phyloP scores from a whole-genome alignment of 2,329 filamentous ascomycete species.

The Exserohilum turcica region DNA sequence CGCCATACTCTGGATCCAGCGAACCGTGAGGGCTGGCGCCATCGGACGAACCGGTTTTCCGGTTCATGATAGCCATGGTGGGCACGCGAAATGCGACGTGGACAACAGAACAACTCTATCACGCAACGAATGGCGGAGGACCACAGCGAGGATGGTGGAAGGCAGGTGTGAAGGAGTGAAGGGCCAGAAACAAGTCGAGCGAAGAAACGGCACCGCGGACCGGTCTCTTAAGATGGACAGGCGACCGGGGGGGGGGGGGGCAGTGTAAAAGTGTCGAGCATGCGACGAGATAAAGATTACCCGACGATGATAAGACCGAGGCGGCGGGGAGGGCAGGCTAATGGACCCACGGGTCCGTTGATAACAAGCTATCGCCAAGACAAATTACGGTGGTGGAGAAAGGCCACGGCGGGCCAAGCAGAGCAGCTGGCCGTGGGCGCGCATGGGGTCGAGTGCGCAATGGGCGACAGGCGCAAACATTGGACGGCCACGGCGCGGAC shows the following conservation, averaged over 20 bases:
- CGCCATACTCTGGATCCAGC: conserved; percentile 30
- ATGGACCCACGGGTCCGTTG: conserved; percentile 17
- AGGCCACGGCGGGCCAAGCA: conserved; percentile 33
- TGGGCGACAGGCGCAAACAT: conserved; percentile 11
- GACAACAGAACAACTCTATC: conserved; percentile 10
- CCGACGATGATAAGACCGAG: conserved; percentile 28
- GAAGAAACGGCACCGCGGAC: conserved; percentile 3
- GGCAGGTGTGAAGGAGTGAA: conserved; percentile 14
- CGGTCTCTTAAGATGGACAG: conserved; percentile 18
- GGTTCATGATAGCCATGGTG: conserved; percentile 38
- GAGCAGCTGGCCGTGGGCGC: conserved; percentile 15
- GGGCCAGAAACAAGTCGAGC: background rate
- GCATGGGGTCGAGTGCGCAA: conserved; percentile 16
- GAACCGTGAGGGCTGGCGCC: conserved; percentile 29
- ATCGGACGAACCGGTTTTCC: conserved; percentile 36
- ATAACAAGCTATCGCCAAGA: conserved; percentile 23
- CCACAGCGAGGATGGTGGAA: conserved; percentile 8
- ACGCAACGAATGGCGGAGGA: conserved; percentile 2
- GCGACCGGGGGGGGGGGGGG: conserved; percentile 11
- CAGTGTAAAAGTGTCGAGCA: conserved; percentile 26
- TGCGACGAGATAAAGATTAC: conserved; percentile 15
- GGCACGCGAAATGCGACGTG: background rate
- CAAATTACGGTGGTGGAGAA: conserved; percentile 19
- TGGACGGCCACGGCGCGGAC: conserved; percentile 26
- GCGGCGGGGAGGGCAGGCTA: conserved; percentile 17